Conservation (phyloP, 1,284 basidiomycete genomes). For the Apiotrichum siamense region DNA sequence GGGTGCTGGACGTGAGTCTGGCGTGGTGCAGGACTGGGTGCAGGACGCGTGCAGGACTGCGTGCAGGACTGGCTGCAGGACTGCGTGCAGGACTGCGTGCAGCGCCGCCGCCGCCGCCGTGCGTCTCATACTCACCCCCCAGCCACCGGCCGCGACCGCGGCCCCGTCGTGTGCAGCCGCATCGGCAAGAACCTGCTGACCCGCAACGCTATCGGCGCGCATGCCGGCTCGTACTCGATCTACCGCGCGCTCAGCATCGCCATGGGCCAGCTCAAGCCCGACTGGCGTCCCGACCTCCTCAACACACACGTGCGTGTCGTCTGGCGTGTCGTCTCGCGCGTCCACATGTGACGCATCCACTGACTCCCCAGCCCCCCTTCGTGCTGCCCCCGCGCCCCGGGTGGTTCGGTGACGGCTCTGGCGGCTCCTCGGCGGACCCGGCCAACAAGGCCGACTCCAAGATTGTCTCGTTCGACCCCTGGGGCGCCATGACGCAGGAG, state of each 20-base stretch:
- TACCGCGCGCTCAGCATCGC: slow-evolving; percentile 88
- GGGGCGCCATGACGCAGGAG: slow-evolving; percentile 81
- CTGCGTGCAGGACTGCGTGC: too few relatives aligned
- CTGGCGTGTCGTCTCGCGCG: too few relatives aligned
- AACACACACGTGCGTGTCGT: slow-evolving; percentile 62
- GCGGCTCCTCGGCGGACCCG: neutral
- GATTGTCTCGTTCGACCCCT: slow-evolving; percentile 93
- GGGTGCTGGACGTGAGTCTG: slow-evolving; percentile 65
- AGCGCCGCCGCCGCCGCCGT: too few relatives aligned
- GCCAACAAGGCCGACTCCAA: slow-evolving; percentile 49
- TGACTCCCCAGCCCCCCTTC: slow-evolving; percentile 61
- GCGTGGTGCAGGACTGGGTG: too few relatives aligned
- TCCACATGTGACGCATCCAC: neutral
- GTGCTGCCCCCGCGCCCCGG: slow-evolving; percentile 69
- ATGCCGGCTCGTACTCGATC: slow-evolving; percentile 88
- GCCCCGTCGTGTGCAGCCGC: slow-evolving; percentile 84
- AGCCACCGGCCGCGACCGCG: slow-evolving; percentile 52
- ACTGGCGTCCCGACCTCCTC: slow-evolving; percentile 78
- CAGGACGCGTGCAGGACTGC: too few relatives aligned
- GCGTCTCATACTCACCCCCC: neutral
- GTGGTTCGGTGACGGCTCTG: slow-evolving; percentile 61
- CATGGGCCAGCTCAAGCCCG: slow-evolving; percentile 77
- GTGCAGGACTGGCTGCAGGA: too few relatives aligned
- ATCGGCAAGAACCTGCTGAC: slow-evolving; percentile 77
- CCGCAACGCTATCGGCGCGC: slow-evolving; percentile 89